Percentiles rank a stretch among this genome's conserved stretches.
Evolutionary conservation across 2,329 filamentous ascomycete genomes (phyloP).

Genomic region (Trichophyton verrucosum): DNA sequence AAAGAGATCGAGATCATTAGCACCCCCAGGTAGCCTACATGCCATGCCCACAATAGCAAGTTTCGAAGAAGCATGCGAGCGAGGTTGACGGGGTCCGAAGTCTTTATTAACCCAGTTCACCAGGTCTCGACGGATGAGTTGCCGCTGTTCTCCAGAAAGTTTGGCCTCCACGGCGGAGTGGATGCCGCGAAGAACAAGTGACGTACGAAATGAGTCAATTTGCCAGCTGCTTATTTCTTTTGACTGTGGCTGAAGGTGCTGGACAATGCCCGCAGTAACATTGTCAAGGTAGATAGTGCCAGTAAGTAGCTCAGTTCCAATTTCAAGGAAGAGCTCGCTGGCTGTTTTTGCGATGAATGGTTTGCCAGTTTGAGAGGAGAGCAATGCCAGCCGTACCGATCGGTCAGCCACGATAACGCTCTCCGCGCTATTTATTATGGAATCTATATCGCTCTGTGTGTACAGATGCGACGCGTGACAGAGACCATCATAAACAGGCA

Average conservation of each 20-base stretch:
- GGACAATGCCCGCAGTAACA: slow-evolving; percentile 15
- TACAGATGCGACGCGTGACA: slow-evolving; percentile 39
- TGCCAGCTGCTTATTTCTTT: slow-evolving; percentile 9
- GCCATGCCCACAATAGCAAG: slow-evolving; percentile 10
- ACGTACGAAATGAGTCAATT: slow-evolving; percentile 20
- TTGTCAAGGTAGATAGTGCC: slow-evolving; percentile 15
- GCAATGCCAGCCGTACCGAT: slow-evolving; percentile 5
- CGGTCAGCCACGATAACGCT: background rate
- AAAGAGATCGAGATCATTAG: slow-evolving; percentile 20
- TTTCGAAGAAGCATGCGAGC: background rate
- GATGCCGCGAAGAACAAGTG: slow-evolving; percentile 18
- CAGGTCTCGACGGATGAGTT: background rate
- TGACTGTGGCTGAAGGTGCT: slow-evolving; percentile 12
- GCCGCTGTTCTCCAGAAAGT: background rate
- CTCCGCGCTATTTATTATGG: slow-evolving; percentile 3
- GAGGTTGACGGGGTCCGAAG: background rate
- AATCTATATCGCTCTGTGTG: slow-evolving; percentile 13
- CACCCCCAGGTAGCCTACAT: slow-evolving; percentile 6
- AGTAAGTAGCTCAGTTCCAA: slow-evolving; percentile 16
- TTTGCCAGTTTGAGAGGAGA: slow-evolving; percentile 14
- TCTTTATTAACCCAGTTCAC: background rate
- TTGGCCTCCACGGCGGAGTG: background rate
- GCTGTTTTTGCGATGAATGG: slow-evolving; percentile 12
- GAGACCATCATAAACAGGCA: slow-evolving; percentile 21
- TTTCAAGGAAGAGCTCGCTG: slow-evolving; percentile 12